These are phyloP conservation scores for Marasmius sp. DNA, from an alignment of 1,284 basidiomycete species.

Conservation along the genomic window DNA sequence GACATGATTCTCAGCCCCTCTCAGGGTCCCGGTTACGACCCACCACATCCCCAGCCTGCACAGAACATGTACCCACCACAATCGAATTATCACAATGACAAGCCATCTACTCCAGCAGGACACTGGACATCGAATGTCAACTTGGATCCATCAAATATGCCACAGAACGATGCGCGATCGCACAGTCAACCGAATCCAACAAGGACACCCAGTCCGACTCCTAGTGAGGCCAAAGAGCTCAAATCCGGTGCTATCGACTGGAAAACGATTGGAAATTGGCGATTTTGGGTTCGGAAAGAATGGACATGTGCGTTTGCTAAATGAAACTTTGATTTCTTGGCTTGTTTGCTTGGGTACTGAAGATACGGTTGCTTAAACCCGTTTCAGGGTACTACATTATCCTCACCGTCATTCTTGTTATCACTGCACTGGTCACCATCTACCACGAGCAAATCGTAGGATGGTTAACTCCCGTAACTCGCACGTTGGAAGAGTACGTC, in stretches of 20 bases:
- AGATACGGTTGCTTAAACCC: background rate
- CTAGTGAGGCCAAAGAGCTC: slow-evolving; percentile 5
- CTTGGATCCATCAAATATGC: background rate
- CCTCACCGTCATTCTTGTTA: slow-evolving; percentile 28
- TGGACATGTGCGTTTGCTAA: slow-evolving; percentile 3
- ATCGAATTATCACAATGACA: background rate
- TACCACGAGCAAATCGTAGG: slow-evolving; percentile 13
- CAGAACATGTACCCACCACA: background rate
- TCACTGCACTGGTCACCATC: slow-evolving; percentile 7
- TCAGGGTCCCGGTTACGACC: background rate
- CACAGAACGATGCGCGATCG: background rate
- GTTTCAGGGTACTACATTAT: slow-evolving; percentile 54
- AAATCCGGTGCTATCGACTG: slow-evolving; percentile 4
- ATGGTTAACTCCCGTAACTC: slow-evolving; percentile 9
- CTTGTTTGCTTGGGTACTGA: background rate
- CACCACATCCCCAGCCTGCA: background rate
- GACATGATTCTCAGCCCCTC: background rate
- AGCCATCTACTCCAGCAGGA: background rate
- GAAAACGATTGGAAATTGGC: background rate
- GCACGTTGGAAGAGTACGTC: slow-evolving; percentile 6
- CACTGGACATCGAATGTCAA: background rate
- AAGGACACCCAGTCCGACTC: slow-evolving; percentile 9
- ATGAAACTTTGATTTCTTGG: background rate
- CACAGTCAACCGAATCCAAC: background rate
- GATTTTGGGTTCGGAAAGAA: slow-evolving; percentile 1